Percentiles rank a stretch among this genome's conserved stretches.
Evolutionary conservation across 2,329 filamentous ascomycete genomes (phyloP).

Genomic region (Colletotrichum caudatum): DNA sequence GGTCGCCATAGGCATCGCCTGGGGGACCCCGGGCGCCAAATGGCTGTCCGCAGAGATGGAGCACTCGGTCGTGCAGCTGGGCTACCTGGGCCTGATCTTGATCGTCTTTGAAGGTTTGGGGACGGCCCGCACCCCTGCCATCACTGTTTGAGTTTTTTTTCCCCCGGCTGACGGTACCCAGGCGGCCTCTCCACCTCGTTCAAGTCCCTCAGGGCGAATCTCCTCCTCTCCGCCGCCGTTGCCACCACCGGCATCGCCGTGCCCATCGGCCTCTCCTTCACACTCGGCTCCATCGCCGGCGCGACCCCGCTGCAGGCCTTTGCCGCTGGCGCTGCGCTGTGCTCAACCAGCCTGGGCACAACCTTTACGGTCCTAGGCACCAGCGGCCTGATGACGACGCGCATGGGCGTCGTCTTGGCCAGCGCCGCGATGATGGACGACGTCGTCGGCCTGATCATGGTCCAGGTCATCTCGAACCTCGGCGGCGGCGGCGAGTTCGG

Average conservation of each 20-base stretch:
- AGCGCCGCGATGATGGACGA: slow-evolving; percentile 87
- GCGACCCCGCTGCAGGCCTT: slow-evolving; percentile 73
- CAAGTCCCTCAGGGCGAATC: slow-evolving; percentile 67
- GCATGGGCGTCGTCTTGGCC: slow-evolving; percentile 72
- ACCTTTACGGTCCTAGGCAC: slow-evolving; percentile 67
- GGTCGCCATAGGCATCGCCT: slow-evolving; percentile 76
- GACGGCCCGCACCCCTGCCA: too few species aligned
- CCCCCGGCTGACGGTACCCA: slow-evolving; percentile 41
- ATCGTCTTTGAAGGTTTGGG: slow-evolving; percentile 75
- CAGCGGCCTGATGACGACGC: slow-evolving; percentile 57
- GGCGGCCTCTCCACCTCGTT: slow-evolving; percentile 70
- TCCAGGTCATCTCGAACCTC: slow-evolving; percentile 78
- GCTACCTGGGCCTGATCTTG: slow-evolving; percentile 79
- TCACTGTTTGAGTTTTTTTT: neutral
- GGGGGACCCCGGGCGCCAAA: slow-evolving; percentile 73
- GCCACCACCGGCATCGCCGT: slow-evolving; percentile 73
- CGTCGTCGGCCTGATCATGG: slow-evolving; percentile 81
- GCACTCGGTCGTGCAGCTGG: slow-evolving; percentile 70
- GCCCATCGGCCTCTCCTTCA: slow-evolving; percentile 76
- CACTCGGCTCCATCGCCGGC: slow-evolving; percentile 62
- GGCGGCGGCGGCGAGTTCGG: slow-evolving; percentile 50
- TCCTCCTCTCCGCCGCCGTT: slow-evolving; percentile 70
- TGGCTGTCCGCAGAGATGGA: slow-evolving; percentile 68
- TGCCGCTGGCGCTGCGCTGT: slow-evolving; percentile 78
- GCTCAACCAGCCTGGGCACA: slow-evolving; percentile 80